Evolutionary conservation across 2,329 filamentous ascomycete genomes (phyloP), one percentile per base, ranked within the genome.

Genomic region (Fusarium sp.): DNA sequence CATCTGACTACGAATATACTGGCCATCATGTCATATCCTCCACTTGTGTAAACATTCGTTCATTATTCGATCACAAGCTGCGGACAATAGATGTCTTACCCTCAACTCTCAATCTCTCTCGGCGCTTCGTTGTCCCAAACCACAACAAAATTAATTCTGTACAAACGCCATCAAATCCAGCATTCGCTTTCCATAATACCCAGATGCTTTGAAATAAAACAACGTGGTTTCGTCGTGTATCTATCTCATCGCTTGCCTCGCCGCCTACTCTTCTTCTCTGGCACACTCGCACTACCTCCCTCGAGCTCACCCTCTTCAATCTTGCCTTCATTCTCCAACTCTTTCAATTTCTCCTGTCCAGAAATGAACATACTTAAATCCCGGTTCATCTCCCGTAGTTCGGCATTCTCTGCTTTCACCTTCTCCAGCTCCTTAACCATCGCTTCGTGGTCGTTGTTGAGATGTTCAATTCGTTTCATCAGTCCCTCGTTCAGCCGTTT

Each of bases 361-460:
- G 89, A 92, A 62, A 97, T 95, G 75, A 95, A 97, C 85, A 97
- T 94, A 51, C 85, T 89, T 76, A 97, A 77, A 77, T 97, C 95
- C 15, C 92, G 87, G 76, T 97, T 97, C 84, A 94, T 91, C 77
- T 97, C 94, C 69, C 89, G 88, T 42, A 97, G 80, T 71, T 97
- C 93, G 38, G 82, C 85, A 70, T 92, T 91, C 78, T 93, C 88
- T 15, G 72, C 76, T 72, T 86, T 86, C 6, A 92, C 79, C 40
- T 83, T 83, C 28, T 83, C 83, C 3, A 90, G 79, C 76, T 91
- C 85, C 62, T 83, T 83, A 41, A 86, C 83, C 18, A 93, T 79
- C 20, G 69, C 82, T 58, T 85, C 84, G 9, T 90, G 80, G 72
- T 92, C 89, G 41, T 83, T 82, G 63, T 91, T 88, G 42, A 97